Evolutionary conservation across 1,284 basidiomycete genomes (phyloP).

Genomic region (Caloboletus firmus): DNA sequence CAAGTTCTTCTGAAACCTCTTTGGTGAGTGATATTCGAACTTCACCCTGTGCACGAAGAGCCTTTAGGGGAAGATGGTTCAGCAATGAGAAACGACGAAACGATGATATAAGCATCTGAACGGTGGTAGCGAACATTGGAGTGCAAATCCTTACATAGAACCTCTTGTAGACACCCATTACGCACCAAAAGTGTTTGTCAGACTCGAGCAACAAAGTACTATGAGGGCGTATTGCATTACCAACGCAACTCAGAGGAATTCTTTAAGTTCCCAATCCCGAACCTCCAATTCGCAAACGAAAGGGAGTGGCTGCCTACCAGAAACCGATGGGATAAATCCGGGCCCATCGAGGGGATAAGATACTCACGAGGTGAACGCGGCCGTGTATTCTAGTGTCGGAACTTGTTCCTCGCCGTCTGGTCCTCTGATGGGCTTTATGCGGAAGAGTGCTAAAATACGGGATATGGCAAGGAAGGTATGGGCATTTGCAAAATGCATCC

Average conservation of each 20-base stretch:
- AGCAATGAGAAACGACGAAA: too few species aligned
- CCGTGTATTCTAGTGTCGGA: constrained; percentile 8
- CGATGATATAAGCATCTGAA: too few species aligned
- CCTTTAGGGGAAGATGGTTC: too few species aligned
- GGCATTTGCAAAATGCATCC: constrained; percentile 39
- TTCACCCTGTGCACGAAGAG: too few species aligned
- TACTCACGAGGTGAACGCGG: constrained; percentile 11
- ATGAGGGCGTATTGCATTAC: not conserved
- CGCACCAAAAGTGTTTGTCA: not conserved
- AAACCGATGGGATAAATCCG: not conserved
- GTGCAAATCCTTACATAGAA: too few species aligned
- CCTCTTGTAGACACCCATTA: too few species aligned
- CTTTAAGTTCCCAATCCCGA: constrained; percentile 1
- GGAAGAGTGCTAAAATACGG: constrained; percentile 39
- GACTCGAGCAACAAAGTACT: not conserved
- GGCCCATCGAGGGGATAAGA: not conserved
- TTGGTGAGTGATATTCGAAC: too few species aligned
- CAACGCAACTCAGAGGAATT: not conserved
- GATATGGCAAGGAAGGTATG: constrained; percentile 43
- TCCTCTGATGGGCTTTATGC: constrained; percentile 33
- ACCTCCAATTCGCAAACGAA: constrained; percentile 5
- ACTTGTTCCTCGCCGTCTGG: constrained; percentile 31
- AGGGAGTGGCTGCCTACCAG: not conserved
- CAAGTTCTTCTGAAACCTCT: too few species aligned
- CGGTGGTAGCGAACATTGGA: too few species aligned